A percentile compares a stretch with the other conserved stretches of the same genome.
Evolutionary conservation across 345 rosid genomes (phyloP).

Genomic region (Melaleuca quinquenervia): DNA sequence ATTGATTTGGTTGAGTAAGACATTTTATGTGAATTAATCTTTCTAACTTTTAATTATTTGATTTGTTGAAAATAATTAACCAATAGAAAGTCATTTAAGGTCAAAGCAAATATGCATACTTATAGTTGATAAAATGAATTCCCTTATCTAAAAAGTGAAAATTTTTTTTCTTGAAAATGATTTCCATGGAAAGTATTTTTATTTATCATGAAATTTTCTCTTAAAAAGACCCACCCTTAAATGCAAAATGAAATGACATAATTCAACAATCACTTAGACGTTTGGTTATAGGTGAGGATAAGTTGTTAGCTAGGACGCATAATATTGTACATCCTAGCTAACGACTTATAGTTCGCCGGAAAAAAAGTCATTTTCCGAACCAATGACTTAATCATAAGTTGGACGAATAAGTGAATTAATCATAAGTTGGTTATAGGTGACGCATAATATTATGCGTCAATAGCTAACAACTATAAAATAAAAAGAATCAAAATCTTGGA

Average conservation of each 20-base stretch:
- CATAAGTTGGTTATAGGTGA: no score
- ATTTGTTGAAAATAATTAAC: background rate
- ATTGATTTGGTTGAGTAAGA: fast-evolving
- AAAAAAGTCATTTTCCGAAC: no score
- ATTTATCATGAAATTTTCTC: background rate
- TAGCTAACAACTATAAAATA: no score
- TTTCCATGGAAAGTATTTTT: background rate
- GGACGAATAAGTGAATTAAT: no score
- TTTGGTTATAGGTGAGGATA: background rate
- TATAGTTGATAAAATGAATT: background rate
- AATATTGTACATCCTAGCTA: no score
- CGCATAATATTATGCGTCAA: no score
- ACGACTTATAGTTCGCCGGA: no score
- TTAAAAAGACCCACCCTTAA: fast-evolving
- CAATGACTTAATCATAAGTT: no score
- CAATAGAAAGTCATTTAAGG: fast-evolving
- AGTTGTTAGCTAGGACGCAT: background rate
- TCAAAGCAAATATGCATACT: background rate
- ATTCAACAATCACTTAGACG: background rate
- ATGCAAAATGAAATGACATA: background rate
- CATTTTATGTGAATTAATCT: background rate
- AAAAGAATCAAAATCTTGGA: background rate
- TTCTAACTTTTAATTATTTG: background rate
- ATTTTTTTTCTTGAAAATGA: background rate
- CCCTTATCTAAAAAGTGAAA: background rate